These are phyloP conservation scores for Salix arbutifolia DNA, from an alignment of 345 rosid genomes.

Conservation along the genomic window DNA sequence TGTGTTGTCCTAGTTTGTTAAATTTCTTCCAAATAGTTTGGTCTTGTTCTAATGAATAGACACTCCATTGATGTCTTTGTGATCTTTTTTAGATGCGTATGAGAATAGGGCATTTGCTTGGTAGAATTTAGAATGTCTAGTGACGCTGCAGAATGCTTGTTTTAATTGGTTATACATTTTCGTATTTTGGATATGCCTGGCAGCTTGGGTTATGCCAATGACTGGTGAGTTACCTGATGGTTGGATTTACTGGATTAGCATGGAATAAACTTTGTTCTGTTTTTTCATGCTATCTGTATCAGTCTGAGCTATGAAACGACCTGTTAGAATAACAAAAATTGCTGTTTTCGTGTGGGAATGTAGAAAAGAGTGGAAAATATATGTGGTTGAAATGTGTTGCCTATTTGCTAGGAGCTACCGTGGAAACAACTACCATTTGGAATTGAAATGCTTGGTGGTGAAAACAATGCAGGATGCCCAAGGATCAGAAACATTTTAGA, in stretches of 20 bases:
- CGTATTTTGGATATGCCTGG: background rate
- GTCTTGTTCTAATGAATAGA: background rate
- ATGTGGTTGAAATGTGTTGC: background rate
- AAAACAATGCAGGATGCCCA: background rate
- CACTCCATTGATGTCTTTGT: background rate
- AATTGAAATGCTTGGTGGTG: background rate
- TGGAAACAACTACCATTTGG: background rate
- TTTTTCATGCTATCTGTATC: background rate
- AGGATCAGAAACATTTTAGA: background rate
- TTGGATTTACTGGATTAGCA: background rate
- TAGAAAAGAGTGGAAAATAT: background rate
- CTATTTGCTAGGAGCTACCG: background rate
- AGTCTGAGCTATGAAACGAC: background rate
- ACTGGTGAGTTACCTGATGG: background rate
- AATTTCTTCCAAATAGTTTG: too few species aligned
- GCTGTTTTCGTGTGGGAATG: background rate
- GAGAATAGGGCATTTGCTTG: background rate
- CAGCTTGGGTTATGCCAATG: background rate
- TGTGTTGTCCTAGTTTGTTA: too few species aligned
- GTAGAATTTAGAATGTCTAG: background rate
- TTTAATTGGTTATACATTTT: background rate
- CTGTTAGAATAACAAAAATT: background rate
- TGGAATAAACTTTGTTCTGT: background rate
- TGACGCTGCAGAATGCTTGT: background rate
- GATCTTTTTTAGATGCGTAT: background rate